A percentile compares a stretch with the other conserved stretches of the same genome.
phyloP scores from a whole-genome alignment of 73 alveolate species.

The Paramecium bursaria region DNA sequence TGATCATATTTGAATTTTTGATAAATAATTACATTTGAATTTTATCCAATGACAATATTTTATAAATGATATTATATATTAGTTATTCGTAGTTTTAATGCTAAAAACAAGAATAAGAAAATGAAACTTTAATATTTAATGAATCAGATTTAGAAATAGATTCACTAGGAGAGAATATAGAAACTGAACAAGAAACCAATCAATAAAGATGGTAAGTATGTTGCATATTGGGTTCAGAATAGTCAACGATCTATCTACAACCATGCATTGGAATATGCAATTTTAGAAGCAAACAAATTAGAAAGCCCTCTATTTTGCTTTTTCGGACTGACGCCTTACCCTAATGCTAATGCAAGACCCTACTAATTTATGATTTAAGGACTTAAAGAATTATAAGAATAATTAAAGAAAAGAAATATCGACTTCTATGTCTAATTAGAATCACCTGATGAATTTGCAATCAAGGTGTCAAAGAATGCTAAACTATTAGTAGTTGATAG shows the following conservation, averaged over 20 bases:
- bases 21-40: too few species aligned
- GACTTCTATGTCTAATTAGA: neutral
- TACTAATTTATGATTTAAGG: slow-evolving; percentile 54
- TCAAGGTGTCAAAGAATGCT: neutral
- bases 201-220: too few species aligned
- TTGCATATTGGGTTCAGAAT: too few species aligned
- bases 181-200: too few species aligned
- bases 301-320: slow-evolving; percentile 24
- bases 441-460: slow-evolving; percentile 50
- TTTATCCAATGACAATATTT: too few species aligned
- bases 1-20: too few species aligned
- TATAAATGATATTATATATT: too few species aligned
- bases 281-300: slow-evolving; percentile 19
- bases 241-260: slow-evolving; percentile 41
- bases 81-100: too few species aligned
- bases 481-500: neutral
- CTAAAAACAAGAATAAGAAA: too few species aligned
- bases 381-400: neutral
- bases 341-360: slow-evolving; percentile 49
- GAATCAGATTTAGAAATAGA: too few species aligned
- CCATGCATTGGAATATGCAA: slow-evolving; percentile 49
- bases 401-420: neutral
- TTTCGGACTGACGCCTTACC: slow-evolving; percentile 32
- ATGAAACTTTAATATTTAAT: too few species aligned
- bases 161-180: too few species aligned